These are phyloP conservation scores for Leccinum colubrinum DNA, from an alignment of 1,284 basidiomycete genomes.

Conservation along the genomic window DNA sequence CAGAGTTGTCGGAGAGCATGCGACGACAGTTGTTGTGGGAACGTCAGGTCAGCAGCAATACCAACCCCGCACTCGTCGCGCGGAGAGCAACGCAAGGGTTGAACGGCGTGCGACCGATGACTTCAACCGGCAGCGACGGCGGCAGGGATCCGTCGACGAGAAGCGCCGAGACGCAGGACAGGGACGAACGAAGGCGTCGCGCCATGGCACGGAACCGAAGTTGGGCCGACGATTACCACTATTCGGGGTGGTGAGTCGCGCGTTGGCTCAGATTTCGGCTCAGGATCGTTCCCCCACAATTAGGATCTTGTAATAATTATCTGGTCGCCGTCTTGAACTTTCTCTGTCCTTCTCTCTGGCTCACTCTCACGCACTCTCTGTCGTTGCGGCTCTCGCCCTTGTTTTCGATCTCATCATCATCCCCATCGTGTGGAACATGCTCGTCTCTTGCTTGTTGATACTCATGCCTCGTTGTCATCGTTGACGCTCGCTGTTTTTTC, in stretches of 20 bases:
- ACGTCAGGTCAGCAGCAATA: constrained; percentile 62
- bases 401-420: constrained; percentile 14
- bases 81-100: constrained; percentile 36
- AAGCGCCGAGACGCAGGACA: constrained; percentile 29
- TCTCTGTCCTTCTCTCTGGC: neutral
- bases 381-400: constrained; percentile 11
- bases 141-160: constrained; percentile 14
- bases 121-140: constrained; percentile 30
- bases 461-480: constrained; percentile 6
- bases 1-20: constrained; percentile 84
- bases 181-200: constrained; percentile 39
- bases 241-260: constrained; percentile 55
- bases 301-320: constrained; percentile 26
- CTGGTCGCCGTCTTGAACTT: constrained; percentile 21
- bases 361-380: neutral
- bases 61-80: constrained; percentile 39
- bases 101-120: constrained; percentile 42
- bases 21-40: constrained; percentile 86
- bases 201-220: constrained; percentile 60
- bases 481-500: constrained; percentile 9
- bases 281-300: neutral
- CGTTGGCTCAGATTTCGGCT: neutral
- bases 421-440: constrained; percentile 21
- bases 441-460: constrained; percentile 21
- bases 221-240: constrained; percentile 70